Evolutionary conservation across 2,329 filamentous ascomycete genomes (phyloP), one percentile per base, ranked within the genome.

Genomic region (Neofusicoccum sp.): DNA sequence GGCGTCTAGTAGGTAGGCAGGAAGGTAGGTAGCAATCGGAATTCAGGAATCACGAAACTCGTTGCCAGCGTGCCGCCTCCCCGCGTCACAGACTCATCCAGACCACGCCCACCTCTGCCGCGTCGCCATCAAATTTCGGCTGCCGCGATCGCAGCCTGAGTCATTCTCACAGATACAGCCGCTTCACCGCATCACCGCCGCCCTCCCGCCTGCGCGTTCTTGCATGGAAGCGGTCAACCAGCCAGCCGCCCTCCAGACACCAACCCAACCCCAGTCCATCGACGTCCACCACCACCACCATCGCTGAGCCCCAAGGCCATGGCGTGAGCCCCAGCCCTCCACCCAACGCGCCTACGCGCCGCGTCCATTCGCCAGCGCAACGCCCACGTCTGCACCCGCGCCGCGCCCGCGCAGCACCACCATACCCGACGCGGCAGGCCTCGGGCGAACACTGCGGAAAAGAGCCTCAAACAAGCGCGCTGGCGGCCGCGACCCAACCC

Each of bases 181-280:
- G 20, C 33, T 38, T 20, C 51, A 43, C 28, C 38, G 38, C 36
- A 38, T 6, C 48, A 28, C 26, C 38, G 36, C 38, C 38, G 38
- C 38, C 51, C 51, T 43, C 26, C 26, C 43, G 51, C 16, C 38
- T 20, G 20, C 36, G 28, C 8, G 4, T 6, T 34, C 6, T 6
- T 56, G 38, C 51, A 56, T 56, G 51, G 24, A 33, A 24, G 51
- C 51, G 38, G 51, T 56, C 38, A 43, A 9, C 28, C 3, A 28
- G 38, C 11, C 38, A 40, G n/a, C 34, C n/a, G 48, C 33, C 48
- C 48, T 40, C 34, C 48, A 38, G 9, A 31, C 43, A 11, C 12
- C 16, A 16, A 14, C 33, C 26, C 20, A 20, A 20, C 20, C 20
- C 20, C 20, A 20, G 20, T 43, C 28, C 38, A 16, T 14, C 51